Evolutionary conservation across 129 eudicot genomes (phyloP), one percentile per base, ranked within the genome.

Genomic region (Chrysanthemum lavandulifolium): DNA sequence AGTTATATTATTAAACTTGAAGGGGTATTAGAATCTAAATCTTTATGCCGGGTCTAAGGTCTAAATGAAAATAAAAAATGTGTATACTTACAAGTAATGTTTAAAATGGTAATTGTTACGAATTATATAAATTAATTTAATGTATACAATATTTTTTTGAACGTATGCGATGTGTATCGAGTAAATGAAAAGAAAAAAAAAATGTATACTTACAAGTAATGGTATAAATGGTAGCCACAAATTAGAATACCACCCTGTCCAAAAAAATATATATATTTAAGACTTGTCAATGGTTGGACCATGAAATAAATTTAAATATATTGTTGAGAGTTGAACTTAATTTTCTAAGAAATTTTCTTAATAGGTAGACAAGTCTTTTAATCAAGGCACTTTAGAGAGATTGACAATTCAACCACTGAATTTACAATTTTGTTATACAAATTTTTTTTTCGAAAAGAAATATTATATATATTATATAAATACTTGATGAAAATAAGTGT

Each of bases 221-320:
- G 96, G 91, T 65, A 88, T 74, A 73, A 88, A 81, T 48, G 96
- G 86, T 12, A 83, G 77, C 91, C 91, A 86, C 59, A 73, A 67
- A 23, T 81, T 74, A 5, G 88, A 76, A 55, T 81, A 64, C 89
- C 82, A 86, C 10, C 96, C 96, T 88, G 96, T 79, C 68, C 73
- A 4, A 3, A 45, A 12, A 8, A 67, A 69, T 5, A 69, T 10
- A 63, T n/a, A 27, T 27, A 40, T 8, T 69, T 15, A 16, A 12
- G 18, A 12, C 19, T 45, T 27, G 53, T 71, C 73, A 63, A 78
- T 56, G 18, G 23, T 65, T 72, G 31, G 78, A 78, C 62, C 45
- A 71, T 16, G 3, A 71, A 29, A 72, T 47, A n/a, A 19, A 19
- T 19, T 53, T 25, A 12, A 19, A 19, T 19, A 62, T 25, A 12